phyloP scores from a whole-genome alignment of 352 stramenopile species.

The Pythium brachiatum region DNA sequence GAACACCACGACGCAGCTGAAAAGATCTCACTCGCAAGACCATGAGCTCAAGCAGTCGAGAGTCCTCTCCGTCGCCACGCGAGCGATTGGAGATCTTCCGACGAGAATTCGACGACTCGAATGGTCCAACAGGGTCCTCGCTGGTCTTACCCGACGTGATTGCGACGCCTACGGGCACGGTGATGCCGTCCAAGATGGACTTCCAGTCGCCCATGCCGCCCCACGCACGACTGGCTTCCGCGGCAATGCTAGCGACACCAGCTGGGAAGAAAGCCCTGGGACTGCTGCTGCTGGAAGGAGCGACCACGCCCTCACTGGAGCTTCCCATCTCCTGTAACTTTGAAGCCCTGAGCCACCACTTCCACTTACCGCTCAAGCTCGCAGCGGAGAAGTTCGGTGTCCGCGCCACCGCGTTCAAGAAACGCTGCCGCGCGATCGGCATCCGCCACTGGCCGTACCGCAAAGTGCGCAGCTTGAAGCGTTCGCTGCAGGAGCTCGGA shows the following conservation, averaged over 20 bases:
- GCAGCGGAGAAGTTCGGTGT: conserved; percentile 63
- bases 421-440: conserved; percentile 52
- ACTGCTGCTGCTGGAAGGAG: conserved; percentile 24
- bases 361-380: conserved; percentile 56
- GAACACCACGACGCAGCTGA: neutral
- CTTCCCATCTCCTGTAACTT: conserved; percentile 47
- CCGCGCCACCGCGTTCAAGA: conserved; percentile 60
- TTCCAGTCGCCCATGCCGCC: conserved; percentile 29
- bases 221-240: conserved; percentile 22
- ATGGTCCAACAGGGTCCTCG: neutral
- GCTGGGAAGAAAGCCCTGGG: conserved; percentile 23
- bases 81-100: neutral
- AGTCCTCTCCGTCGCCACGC: neutral
- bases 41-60: neutral
- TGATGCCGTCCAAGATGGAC: conserved; percentile 23
- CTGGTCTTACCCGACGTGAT: conserved; percentile 9
- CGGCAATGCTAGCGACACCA: conserved; percentile 14
- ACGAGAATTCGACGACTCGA: neutral
- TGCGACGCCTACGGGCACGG: conserved; percentile 20
- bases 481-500: conserved; percentile 52
- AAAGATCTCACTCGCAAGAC: neutral
- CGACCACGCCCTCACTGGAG: conserved; percentile 24
- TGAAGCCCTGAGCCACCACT: conserved; percentile 46
- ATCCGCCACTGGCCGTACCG: conserved; percentile 66
- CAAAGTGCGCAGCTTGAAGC: conserved; percentile 60